phyloP scores from a whole-genome alignment of 108 stramenopile genomes.

The Nitzschia sp. region DNA sequence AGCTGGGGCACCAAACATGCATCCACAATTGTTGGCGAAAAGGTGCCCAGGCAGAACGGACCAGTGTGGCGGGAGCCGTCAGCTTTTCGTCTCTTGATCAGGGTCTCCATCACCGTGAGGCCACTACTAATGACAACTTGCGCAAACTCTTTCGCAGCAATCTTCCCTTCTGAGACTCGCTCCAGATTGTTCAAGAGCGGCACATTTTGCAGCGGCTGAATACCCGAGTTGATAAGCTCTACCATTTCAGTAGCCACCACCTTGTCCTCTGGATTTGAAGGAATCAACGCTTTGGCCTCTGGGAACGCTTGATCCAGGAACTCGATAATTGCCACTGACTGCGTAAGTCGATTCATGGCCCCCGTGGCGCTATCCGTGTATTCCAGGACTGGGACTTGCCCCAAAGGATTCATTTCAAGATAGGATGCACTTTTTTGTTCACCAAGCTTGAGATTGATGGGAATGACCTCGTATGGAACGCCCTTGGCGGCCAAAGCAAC shows the following conservation, averaged over 20 bases:
- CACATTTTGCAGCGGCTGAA: slow-evolving; percentile 75
- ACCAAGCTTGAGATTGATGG: slow-evolving; percentile 43
- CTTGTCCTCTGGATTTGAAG: slow-evolving; percentile 51
- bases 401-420: slow-evolving; percentile 54
- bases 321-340: slow-evolving; percentile 81
- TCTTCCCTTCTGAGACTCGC: slow-evolving; percentile 25
- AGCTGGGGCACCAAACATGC: slow-evolving; percentile 70
- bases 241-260: slow-evolving; percentile 62
- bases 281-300: slow-evolving; percentile 29
- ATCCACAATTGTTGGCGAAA: slow-evolving; percentile 78
- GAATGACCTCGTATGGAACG: slow-evolving; percentile 53
- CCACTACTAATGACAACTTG: slow-evolving; percentile 50
- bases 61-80: slow-evolving; percentile 26
- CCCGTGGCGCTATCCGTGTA: slow-evolving; percentile 31
- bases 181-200: slow-evolving; percentile 36
- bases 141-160: slow-evolving; percentile 48
- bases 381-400: slow-evolving; percentile 72
- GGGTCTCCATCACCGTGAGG: slow-evolving; percentile 47
- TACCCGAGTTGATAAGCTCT: slow-evolving; percentile 70
- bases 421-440: slow-evolving; percentile 42
- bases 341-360: slow-evolving; percentile 36
- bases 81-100: slow-evolving; percentile 35
- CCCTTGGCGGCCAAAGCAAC: slow-evolving; percentile 73
- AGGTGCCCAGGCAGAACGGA: slow-evolving; percentile 66
- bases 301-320: slow-evolving; percentile 73